These are phyloP conservation scores for Phytophthora cajani DNA, from an alignment of 352 stramenopile genomes.

Conservation along the genomic window DNA sequence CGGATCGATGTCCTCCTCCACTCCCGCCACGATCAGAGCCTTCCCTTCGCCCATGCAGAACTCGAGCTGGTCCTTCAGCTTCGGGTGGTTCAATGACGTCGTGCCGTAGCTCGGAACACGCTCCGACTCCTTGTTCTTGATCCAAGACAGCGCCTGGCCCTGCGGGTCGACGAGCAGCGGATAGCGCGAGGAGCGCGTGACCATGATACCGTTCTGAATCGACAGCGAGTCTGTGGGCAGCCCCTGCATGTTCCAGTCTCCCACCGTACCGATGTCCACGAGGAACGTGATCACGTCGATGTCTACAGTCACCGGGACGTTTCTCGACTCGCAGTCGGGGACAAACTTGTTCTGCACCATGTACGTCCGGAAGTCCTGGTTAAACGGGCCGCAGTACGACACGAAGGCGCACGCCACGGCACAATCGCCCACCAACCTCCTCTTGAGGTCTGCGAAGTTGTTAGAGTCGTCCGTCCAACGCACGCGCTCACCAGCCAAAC, in stretches of 20 bases:
- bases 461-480: conserved; percentile 98
- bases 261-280: conserved; percentile 97
- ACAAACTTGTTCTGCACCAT: conserved; percentile 98
- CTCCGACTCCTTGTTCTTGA: conserved; percentile 94
- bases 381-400: conserved; percentile 98
- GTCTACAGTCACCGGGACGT: conserved; percentile 94
- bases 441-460: conserved; percentile 97
- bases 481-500: conserved; percentile 94
- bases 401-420: conserved; percentile 98
- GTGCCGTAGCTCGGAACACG: conserved; percentile 96
- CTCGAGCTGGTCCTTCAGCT: conserved; percentile 98
- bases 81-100: conserved; percentile 95
- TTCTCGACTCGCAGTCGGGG: conserved; percentile 90
- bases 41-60: conserved; percentile 98
- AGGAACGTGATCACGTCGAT: conserved; percentile 98
- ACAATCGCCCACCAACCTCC: conserved; percentile 96
- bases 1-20: conserved; percentile 98
- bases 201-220: conserved; percentile 99
- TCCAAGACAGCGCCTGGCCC: conserved; percentile 97
- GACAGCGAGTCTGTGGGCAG: conserved; percentile 97
- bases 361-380: conserved; percentile 97
- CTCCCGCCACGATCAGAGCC: conserved; percentile 93
- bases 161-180: conserved; percentile 98
- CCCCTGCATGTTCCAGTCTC: conserved; percentile 98
- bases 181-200: conserved; percentile 96